These are phyloP conservation scores for Solanum hybrid DNA, from an alignment of 305 asterid genomes.

Conservation along the genomic window DNA sequence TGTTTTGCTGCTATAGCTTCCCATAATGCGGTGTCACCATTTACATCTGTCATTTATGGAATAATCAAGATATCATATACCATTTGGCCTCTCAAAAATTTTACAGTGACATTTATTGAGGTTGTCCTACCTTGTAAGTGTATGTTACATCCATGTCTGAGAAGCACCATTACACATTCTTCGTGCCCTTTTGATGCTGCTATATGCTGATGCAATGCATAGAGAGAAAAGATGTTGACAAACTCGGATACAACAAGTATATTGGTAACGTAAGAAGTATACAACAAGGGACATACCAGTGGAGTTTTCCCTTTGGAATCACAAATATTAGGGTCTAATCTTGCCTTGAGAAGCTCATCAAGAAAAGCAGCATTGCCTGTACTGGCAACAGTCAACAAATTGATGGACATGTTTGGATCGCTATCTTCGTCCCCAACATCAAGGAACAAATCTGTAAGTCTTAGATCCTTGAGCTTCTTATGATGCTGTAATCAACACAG, in stretches of 20 bases:
- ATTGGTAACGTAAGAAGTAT: background rate
- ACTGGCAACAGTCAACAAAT: conserved; percentile 60
- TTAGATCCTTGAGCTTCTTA: conserved; percentile 57
- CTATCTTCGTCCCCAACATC: conserved; percentile 48
- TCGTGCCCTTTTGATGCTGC: conserved; percentile 80
- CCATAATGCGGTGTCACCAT: conserved; percentile 85
- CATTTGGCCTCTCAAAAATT: background rate
- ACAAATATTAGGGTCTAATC: conserved; percentile 76
- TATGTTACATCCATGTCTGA: conserved; percentile 68
- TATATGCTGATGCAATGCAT: conserved; percentile 44
- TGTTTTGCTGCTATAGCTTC: conserved; percentile 58
- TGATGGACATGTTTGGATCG: conserved; percentile 27
- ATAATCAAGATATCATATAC: background rate
- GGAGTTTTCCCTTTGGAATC: conserved; percentile 73
- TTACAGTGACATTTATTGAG: background rate
- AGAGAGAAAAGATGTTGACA: background rate
- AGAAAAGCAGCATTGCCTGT: conserved; percentile 86
- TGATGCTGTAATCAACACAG: conserved; percentile 47
- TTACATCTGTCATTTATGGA: conserved; percentile 34
- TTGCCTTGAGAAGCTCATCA: conserved; percentile 75
- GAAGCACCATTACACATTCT: conserved; percentile 76
- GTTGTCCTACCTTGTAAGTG: conserved; percentile 47
- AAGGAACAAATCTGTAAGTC: conserved; percentile 44
- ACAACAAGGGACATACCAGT: conserved; percentile 35
- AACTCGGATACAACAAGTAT: background rate